phyloP scores from a whole-genome alignment of 768 basidiomycete genomes.

The Xerocomellus amylosporus region DNA sequence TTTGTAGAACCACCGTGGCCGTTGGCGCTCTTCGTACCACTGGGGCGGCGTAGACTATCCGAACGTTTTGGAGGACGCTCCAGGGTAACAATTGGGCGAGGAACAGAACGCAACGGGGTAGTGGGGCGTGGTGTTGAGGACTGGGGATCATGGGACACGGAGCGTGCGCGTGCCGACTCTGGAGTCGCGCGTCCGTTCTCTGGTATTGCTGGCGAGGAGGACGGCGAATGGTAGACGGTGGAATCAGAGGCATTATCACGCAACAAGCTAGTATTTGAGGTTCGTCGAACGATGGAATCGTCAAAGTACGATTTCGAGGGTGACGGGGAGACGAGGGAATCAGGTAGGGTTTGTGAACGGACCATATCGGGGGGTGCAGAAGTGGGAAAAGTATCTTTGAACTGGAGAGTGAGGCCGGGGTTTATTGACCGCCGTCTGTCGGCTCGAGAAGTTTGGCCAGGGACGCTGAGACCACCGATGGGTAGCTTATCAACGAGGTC shows the following conservation, averaged over 20 bases:
- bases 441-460: constrained; percentile 34
- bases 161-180: constrained; percentile 43
- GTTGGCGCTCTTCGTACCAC: constrained; percentile 1
- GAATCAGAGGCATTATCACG: constrained; percentile 30
- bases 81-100: constrained; percentile 33
- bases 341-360: constrained; percentile 32
- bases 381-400: constrained; percentile 9
- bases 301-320: constrained; percentile 19
- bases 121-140: constrained; percentile 6
- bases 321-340: constrained; percentile 22
- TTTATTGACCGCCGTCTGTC: constrained; percentile 56
- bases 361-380: constrained; percentile 26
- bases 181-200: constrained; percentile 34
- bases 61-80: constrained; percentile 35
- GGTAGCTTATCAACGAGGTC: constrained; percentile 6
- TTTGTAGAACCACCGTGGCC: constrained; percentile 4
- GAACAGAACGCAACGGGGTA: constrained; percentile 17
- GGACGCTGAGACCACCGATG: constrained; percentile 23
- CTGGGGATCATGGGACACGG: constrained; percentile 32
- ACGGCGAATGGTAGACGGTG: constrained; percentile 35
- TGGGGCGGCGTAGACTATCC: constrained; percentile 26
- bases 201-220: constrained; percentile 37
- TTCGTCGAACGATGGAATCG: constrained; percentile 11
- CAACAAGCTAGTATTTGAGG: constrained; percentile 25
- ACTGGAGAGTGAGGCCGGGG: constrained; percentile 43